These are phyloP conservation scores for Scheffersomyces cryptocercus DNA, from an alignment of 1,139 yeast species.

Conservation along the genomic window DNA sequence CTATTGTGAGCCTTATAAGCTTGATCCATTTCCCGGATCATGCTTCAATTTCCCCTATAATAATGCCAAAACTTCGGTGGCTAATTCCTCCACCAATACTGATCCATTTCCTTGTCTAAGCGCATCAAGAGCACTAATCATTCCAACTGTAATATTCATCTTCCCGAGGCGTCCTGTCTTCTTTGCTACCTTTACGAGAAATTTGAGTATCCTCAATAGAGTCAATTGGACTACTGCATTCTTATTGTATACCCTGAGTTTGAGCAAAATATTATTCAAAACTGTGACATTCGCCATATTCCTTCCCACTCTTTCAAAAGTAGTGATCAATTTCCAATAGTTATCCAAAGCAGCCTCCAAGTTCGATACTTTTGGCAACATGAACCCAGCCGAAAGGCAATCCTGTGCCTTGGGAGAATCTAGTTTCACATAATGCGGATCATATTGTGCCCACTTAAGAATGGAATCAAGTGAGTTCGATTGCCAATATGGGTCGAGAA, in stretches of 20 bases:
- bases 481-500: conserved; percentile 70
- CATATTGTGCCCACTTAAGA: conserved; percentile 37
- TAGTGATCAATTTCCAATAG: conserved; percentile 35
- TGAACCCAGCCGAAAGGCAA: conserved; percentile 41
- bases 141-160: conserved; percentile 3
- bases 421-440: conserved; percentile 23
- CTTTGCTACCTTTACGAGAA: conserved; percentile 15
- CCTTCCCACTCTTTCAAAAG: conserved; percentile 19
- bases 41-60: not conserved
- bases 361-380: conserved; percentile 40
- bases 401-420: conserved; percentile 28
- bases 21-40: too few species aligned
- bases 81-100: conserved; percentile 39
- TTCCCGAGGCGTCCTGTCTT: conserved; percentile 4
- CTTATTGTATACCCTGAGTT: conserved; percentile 27
- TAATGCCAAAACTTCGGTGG: conserved; percentile 24
- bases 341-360: conserved; percentile 43
- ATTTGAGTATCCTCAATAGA: conserved; percentile 33
- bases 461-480: conserved; percentile 66
- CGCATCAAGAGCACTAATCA: conserved; percentile 13
- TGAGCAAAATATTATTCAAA: conserved; percentile 29
- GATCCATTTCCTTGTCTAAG: conserved; percentile 28
- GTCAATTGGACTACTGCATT: conserved; percentile 42
- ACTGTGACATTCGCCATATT: conserved; percentile 29
- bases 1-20: too few species aligned